These are phyloP conservation scores for Melampsora larici-populina DNA, from an alignment of 1,284 basidiomycete species.

Conservation along the genomic window DNA sequence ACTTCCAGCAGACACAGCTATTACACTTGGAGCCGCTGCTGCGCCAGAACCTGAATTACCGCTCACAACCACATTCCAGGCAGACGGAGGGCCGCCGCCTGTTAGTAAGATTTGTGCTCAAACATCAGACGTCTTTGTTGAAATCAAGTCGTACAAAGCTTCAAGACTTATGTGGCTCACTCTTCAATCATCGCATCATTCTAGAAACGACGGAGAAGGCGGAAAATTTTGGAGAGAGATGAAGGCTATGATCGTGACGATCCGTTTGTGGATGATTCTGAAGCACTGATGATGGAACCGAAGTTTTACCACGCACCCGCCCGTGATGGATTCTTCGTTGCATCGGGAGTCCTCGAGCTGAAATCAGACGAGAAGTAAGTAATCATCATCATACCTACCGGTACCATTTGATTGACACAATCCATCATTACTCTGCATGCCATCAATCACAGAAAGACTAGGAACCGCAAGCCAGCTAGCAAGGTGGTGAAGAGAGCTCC, in stretches of 20 bases:
- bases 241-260: slow-evolving; percentile 77
- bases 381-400: not conserved
- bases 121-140: slow-evolving; percentile 23
- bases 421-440: not conserved
- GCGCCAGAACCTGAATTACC: slow-evolving; percentile 27
- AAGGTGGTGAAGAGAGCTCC: slow-evolving; percentile 20
- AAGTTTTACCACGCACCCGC: slow-evolving; percentile 89
- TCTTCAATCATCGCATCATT: not conserved
- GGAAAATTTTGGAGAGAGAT: slow-evolving; percentile 47
- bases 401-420: no score
- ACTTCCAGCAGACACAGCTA: slow-evolving; percentile 37
- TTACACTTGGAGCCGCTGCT: slow-evolving; percentile 38
- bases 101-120: slow-evolving; percentile 24
- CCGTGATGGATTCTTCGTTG: slow-evolving; percentile 88
- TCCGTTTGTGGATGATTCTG: slow-evolving; percentile 96
- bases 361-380: slow-evolving; percentile 29
- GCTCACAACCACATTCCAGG: slow-evolving; percentile 61
- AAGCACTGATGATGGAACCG: slow-evolving; percentile 81
- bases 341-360: slow-evolving; percentile 51
- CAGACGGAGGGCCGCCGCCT: slow-evolving; percentile 56
- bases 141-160: slow-evolving; percentile 58
- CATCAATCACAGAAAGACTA: slow-evolving; percentile 8
- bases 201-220: slow-evolving; percentile 55
- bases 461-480: slow-evolving; percentile 16
- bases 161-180: slow-evolving; percentile 50